phyloP scores from a whole-genome alignment of 768 basidiomycete species.

The Tephrocybe sp. region DNA sequence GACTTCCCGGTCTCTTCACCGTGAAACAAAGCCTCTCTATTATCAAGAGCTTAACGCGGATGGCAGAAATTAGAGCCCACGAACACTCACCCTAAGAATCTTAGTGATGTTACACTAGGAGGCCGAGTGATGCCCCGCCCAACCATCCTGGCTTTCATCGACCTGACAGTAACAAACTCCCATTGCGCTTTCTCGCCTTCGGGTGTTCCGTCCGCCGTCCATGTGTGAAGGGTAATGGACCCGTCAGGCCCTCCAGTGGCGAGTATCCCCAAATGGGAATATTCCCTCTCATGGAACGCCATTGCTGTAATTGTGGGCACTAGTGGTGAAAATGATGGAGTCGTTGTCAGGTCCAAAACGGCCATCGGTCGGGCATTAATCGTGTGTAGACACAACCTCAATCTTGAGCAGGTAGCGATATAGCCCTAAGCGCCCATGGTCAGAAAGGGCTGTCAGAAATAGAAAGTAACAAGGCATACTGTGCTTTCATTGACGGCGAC shows the following conservation, averaged over 20 bases:
- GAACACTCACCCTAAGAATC: slow-evolving; percentile 68
- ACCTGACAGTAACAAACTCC: slow-evolving; percentile 69
- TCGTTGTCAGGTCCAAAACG: slow-evolving; percentile 54
- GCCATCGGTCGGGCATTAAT: slow-evolving; percentile 83
- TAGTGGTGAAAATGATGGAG: slow-evolving; percentile 40
- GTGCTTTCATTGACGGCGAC: slow-evolving; percentile 85
- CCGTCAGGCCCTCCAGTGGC: slow-evolving; percentile 79
- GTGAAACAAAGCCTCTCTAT: slow-evolving; percentile 23
- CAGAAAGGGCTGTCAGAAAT: neutral
- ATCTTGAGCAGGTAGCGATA: slow-evolving; percentile 77
- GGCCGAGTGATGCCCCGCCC: slow-evolving; percentile 35
- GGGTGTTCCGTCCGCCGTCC: slow-evolving; percentile 76
- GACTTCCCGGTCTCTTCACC: slow-evolving; percentile 28
- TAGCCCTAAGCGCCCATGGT: slow-evolving; percentile 56
- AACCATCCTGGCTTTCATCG: slow-evolving; percentile 55
- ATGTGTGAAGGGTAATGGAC: slow-evolving; percentile 75
- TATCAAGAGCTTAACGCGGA: neutral
- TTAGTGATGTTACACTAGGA: slow-evolving; percentile 71
- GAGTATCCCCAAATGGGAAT: slow-evolving; percentile 72
- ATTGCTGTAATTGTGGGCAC: slow-evolving; percentile 67
- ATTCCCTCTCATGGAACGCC: slow-evolving; percentile 89
- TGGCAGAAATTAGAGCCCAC: neutral
- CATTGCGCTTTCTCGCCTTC: slow-evolving; percentile 66
- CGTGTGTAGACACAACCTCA: slow-evolving; percentile 75
- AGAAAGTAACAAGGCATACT: slow-evolving; percentile 44